phyloP scores from a whole-genome alignment of 441 rosid species.

The Brassica hybrid region DNA sequence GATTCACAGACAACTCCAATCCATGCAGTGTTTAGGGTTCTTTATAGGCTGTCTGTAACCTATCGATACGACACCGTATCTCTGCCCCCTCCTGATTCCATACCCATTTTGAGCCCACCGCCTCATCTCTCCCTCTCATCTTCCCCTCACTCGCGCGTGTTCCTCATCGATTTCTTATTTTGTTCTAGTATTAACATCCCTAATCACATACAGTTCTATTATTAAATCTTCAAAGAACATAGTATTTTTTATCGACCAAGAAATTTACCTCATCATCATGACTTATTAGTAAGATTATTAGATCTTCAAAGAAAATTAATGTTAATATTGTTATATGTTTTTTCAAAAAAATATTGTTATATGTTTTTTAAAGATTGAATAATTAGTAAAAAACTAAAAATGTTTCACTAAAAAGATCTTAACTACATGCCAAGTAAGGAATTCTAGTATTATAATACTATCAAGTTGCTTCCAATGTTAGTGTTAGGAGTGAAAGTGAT shows the following conservation, averaged over 20 bases:
- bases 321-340: too few relatives aligned
- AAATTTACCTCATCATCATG: background rate
- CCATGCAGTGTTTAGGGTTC: constrained; percentile 44
- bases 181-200: too few relatives aligned
- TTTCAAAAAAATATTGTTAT: background rate
- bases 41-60: constrained; percentile 37
- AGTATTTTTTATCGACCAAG: background rate
- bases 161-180: background rate
- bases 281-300: background rate
- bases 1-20: constrained; percentile 39
- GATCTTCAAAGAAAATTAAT: too few relatives aligned
- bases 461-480: background rate
- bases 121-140: constrained; percentile 40
- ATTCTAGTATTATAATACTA: background rate
- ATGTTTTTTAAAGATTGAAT: background rate
- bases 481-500: constrained; percentile 1
- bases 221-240: background rate
- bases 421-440: background rate
- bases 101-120: constrained; percentile 48
- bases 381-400: background rate
- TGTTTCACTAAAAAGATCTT: background rate
- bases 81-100: constrained; percentile 32
- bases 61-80: constrained; percentile 43
- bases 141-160: constrained; percentile 3
- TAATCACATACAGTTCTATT: too few relatives aligned